Evolutionary conservation across 2,329 filamentous ascomycete species (phyloP), one percentile per base, ranked within the genome.

Genomic region (Hypoxylon sp.): DNA sequence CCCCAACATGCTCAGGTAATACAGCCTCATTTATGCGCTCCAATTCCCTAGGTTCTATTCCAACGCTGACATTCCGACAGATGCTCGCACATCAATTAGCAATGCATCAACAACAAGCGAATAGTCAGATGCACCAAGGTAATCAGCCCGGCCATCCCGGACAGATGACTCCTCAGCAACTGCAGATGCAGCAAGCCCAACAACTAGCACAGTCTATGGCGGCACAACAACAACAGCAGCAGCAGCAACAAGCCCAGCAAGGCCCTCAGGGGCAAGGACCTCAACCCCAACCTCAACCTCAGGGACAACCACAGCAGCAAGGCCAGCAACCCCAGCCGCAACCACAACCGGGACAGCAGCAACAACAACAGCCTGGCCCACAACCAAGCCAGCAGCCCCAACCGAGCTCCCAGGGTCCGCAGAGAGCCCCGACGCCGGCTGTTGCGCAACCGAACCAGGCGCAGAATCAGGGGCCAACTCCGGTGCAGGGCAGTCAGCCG

Each of bases 111-210:
- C 38, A 82, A 10, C 79, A 79, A 60, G 75, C 76, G 63, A 80
- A 82, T 69, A 80, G 81, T 57, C 80, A 81, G 65, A 81, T 82
- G 71, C 78, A 81, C 60, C 80, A 80, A 46, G 76, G 73, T 67
- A 78, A 77, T 61, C 71, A 80, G 52, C 71, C 77, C 49, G 63
- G 74, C 9, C 75, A 77, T 34, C 76, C 79, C 25, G 77, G 79
- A 34, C 79, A 80, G 60, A 80, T 81, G 70, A 80, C 79, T 30
- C 77, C 80, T 60, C 78, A 83, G 61, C 80, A 83, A 63, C 75
- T 82, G 34, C 83, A 84, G 57, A 75, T 62, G 11, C 80, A 79
- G 21, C 78, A 80, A 60, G 75, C 78, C 11, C 83, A 83, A 72
- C 83, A 83, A 72, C 72, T 75, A 53, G 78, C 77, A 60, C 72